Evolutionary conservation across 352 stramenopile species (phyloP).

Genomic region (Albugo laibachii): DNA sequence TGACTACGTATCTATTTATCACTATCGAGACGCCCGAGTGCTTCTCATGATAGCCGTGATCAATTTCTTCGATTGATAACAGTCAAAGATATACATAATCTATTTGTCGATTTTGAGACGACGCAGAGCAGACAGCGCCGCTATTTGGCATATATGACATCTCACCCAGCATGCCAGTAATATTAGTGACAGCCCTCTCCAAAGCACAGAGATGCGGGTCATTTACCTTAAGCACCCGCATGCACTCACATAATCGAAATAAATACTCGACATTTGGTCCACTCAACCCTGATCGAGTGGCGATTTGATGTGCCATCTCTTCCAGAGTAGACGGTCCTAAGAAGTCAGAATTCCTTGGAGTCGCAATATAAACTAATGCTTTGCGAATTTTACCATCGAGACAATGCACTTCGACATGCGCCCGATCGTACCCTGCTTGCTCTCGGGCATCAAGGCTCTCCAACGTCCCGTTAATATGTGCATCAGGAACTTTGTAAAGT

Average conservation of each 20-base stretch:
- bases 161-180: no score
- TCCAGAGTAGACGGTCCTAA: conserved; percentile 42
- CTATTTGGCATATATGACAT: no score
- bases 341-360: conserved; percentile 68
- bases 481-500: conserved; percentile 66
- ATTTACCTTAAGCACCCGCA: conserved; percentile 44
- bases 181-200: conserved; percentile 23
- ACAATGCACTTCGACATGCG: conserved; percentile 59
- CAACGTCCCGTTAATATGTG: conserved; percentile 49
- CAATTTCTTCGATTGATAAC: no score
- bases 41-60: no score
- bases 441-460: conserved; percentile 71
- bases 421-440: conserved; percentile 62
- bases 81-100: no score
- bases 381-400: conserved; percentile 36
- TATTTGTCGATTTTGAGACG: no score
- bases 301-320: conserved; percentile 66
- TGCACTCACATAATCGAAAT: conserved; percentile 60
- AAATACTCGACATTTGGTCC: conserved; percentile 76
- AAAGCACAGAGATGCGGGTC: conserved; percentile 58
- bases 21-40: no score
- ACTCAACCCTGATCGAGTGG: conserved; percentile 41
- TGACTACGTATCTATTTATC: no score
- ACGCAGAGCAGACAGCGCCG: no score
- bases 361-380: conserved; percentile 73